Conservation (phyloP, 805 yeast species). For the Cyberlindnera xylosilytica region DNA sequence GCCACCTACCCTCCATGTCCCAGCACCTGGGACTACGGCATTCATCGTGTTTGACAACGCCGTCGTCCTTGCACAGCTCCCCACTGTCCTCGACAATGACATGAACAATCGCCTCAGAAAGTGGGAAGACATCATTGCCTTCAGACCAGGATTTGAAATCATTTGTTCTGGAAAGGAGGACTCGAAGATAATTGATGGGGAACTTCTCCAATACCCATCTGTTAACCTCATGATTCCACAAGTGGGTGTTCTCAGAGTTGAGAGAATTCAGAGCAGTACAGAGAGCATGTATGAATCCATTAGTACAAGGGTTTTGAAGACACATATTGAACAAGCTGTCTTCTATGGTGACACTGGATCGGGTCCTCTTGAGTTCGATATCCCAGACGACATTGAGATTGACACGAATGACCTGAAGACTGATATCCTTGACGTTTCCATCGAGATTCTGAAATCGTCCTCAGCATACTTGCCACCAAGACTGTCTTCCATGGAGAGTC, state of each 20-base stretch:
- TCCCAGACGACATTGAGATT: constrained; percentile 41
- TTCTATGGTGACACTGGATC: constrained; percentile 46
- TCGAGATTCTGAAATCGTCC: constrained; percentile 54
- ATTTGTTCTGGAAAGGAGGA: constrained; percentile 60
- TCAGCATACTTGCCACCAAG: constrained; percentile 56
- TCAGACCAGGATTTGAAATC: constrained; percentile 50
- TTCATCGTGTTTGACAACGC: constrained; percentile 58
- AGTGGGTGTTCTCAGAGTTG: constrained; percentile 62
- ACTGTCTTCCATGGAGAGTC: constrained; percentile 47
- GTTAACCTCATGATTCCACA: constrained; percentile 47
- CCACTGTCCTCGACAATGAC: constrained; percentile 33
- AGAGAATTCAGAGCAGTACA: constrained; percentile 33
- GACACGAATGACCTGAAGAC: constrained; percentile 42
- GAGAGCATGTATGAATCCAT: constrained; percentile 19
- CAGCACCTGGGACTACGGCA: constrained; percentile 57
- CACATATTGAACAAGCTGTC: constrained; percentile 83
- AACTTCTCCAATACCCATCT: constrained; percentile 38
- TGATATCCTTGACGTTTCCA: constrained; percentile 48
- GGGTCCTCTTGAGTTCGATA: constrained; percentile 49
- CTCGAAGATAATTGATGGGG: constrained; percentile 23
- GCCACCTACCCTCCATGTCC: constrained; percentile 51
- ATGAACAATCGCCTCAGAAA: constrained; percentile 37
- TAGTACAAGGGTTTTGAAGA: constrained; percentile 44
- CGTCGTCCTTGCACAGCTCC: constrained; percentile 63
- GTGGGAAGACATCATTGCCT: constrained; percentile 79